Evolutionary conservation across 2,329 filamentous ascomycete genomes (phyloP), one percentile per base, ranked within the genome.

Genomic region (Calonectria montana): DNA sequence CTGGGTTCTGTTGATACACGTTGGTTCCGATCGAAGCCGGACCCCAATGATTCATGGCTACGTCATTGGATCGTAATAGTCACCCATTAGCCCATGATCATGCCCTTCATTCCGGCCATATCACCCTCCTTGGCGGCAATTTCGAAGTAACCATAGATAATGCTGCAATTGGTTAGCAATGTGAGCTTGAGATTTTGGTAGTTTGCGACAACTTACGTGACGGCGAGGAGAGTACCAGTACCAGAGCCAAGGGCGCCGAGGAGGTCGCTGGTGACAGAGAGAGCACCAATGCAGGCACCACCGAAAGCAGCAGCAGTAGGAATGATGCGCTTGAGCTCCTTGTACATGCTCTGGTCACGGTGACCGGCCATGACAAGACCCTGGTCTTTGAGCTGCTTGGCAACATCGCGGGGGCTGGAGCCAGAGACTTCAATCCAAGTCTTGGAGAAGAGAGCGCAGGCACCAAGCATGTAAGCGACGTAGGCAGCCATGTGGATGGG

Each of bases 321-420:
- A 77, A 99, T 99, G 81, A 99, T 97, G 82, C 97, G 94, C 94
- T 99, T 99, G 76, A 99, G 92, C 88, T 99, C 97, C 90, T 97
- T 97, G 92, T 99, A 99, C 97, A 99, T 99, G 89, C 94, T 97
- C 91, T 98, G 96, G 86, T 99, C 97, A 88, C 97, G 94, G 90
- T 99, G 97, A 82, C 97, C 97, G 81, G 97, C 96, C 97, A 99
- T 99, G 79, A 99, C 96, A 71, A 99, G 93, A 84, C 97, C 97
- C 88, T 99, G 97, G 82, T 99, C 97, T 92, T 99, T 99, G 85
- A 99, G 92, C 88, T 98, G 97, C 92, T 99, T 99, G 81, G 97
- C 97, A 78, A 99, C 97, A 83, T 99, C 97, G 82, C 97, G 94
- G 73, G 97, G 97, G 88, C 95, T 96, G 75, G 96, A 98, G 82